Conservation (phyloP, 2,329 filamentous ascomycete genomes). For the Paraconiothyrium sp. region DNA sequence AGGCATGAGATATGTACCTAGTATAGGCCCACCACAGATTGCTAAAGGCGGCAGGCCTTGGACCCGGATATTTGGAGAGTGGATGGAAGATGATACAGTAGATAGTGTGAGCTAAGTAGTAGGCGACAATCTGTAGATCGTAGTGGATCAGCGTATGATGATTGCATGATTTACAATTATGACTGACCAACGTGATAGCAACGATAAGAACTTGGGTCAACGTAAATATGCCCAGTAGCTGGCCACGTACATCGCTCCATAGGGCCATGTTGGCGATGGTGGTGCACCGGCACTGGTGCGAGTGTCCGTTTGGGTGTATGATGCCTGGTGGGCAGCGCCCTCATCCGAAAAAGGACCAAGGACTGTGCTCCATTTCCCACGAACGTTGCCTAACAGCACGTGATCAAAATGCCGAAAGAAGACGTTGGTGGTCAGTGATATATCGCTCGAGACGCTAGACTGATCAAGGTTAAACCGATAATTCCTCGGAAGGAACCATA, state of each 20-base stretch:
- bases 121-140: neutral
- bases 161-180: neutral
- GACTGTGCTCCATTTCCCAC: too few species aligned
- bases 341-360: too few species aligned
- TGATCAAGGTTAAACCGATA: too few species aligned
- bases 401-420: too few species aligned
- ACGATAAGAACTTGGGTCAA: neutral
- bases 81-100: constrained; percentile 19
- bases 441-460: too few species aligned
- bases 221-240: neutral
- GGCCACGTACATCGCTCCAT: neutral
- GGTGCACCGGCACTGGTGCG: neutral
- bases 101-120: constrained; percentile 16
- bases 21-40: constrained; percentile 12
- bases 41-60: constrained; percentile 7
- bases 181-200: constrained; percentile 7
- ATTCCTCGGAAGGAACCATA: too few species aligned
- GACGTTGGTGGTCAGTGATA: too few species aligned
- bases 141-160: neutral
- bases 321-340: too few species aligned
- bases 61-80: constrained; percentile 19
- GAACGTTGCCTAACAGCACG: too few species aligned
- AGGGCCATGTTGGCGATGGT: constrained; percentile 6
- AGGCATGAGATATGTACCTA: constrained; percentile 8
- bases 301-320: neutral